These are phyloP conservation scores for Solanum commersonii DNA, from an alignment of 257 asterid species.

Conservation along the genomic window DNA sequence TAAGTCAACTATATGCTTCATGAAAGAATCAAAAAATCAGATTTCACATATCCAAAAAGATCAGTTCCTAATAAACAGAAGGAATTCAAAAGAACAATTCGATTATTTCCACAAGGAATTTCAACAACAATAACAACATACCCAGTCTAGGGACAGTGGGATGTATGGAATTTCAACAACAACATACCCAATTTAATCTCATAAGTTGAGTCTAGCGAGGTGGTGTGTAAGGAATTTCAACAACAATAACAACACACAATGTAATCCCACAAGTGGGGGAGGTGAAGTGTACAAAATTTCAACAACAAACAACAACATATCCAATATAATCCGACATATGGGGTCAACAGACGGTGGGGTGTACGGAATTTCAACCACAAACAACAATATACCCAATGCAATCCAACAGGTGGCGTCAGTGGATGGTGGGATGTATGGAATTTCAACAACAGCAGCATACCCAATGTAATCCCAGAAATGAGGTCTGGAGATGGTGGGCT, in stretches of 20 bases:
- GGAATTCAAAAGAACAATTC: neutral
- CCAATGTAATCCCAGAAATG: too few species aligned
- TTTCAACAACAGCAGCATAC: too few species aligned
- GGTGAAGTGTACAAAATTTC: neutral
- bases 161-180: neutral
- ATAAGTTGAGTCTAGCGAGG: neutral
- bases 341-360: neutral
- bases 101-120: neutral
- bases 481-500: too few species aligned
- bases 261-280: neutral
- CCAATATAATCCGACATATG: neutral
- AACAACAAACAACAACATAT: neutral
- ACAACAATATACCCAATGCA: neutral
- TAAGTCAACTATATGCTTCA: neutral
- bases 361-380: neutral
- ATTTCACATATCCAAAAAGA: neutral
- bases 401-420: neutral
- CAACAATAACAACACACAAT: neutral
- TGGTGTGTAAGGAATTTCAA: neutral
- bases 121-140: neutral
- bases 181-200: neutral
- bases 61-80: neutral
- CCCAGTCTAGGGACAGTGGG: neutral
- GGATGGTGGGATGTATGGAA: too few species aligned
- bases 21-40: neutral